Conservation (phyloP, 495 filamentous ascomycete species). For the Aspergillus heteromorphus region DNA sequence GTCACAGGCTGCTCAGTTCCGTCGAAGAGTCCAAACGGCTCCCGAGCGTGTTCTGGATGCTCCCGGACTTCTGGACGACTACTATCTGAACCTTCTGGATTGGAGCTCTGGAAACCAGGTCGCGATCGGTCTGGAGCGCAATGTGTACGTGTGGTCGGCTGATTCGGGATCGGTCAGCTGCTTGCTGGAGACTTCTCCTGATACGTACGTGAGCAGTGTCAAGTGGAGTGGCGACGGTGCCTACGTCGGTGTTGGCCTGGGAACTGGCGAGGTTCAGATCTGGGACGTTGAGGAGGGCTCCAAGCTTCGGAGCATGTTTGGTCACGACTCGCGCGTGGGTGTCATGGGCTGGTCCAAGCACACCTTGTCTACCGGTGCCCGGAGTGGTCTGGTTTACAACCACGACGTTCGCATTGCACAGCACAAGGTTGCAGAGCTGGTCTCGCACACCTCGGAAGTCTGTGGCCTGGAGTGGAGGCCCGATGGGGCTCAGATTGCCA, state of each 20-base stretch:
- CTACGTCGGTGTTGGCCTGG: slow-evolving; percentile 92
- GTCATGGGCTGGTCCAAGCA: slow-evolving; percentile 99
- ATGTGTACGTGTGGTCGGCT: slow-evolving; percentile 98
- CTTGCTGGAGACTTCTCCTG: slow-evolving; percentile 76
- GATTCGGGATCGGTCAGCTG: slow-evolving; percentile 82
- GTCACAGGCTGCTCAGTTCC: slow-evolving; percentile 71
- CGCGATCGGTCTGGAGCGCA: slow-evolving; percentile 93
- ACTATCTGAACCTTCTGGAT: slow-evolving; percentile 97
- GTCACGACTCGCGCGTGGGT: slow-evolving; percentile 92
- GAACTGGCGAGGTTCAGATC: slow-evolving; percentile 95
- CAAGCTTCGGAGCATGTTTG: slow-evolving; percentile 97
- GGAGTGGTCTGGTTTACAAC: slow-evolving; percentile 95
- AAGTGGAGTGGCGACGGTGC: slow-evolving; percentile 98
- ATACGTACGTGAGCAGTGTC: slow-evolving; percentile 96
- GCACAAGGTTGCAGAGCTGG: slow-evolving; percentile 95
- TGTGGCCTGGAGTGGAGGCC: slow-evolving; percentile 97
- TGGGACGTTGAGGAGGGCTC: slow-evolving; percentile 96
- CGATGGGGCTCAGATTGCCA: slow-evolving; percentile 93
- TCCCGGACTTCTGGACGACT: slow-evolving; percentile 92
- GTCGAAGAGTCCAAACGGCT: slow-evolving; percentile 85
- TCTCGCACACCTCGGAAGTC: slow-evolving; percentile 94
- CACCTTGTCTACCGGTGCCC: slow-evolving; percentile 87
- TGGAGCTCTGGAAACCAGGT: slow-evolving; percentile 98
- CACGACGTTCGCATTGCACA: slow-evolving; percentile 97
- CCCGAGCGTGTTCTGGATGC: slow-evolving; percentile 98